Conservation (phyloP, 306 rosid species). For the Gleditsia sinensis region DNA sequence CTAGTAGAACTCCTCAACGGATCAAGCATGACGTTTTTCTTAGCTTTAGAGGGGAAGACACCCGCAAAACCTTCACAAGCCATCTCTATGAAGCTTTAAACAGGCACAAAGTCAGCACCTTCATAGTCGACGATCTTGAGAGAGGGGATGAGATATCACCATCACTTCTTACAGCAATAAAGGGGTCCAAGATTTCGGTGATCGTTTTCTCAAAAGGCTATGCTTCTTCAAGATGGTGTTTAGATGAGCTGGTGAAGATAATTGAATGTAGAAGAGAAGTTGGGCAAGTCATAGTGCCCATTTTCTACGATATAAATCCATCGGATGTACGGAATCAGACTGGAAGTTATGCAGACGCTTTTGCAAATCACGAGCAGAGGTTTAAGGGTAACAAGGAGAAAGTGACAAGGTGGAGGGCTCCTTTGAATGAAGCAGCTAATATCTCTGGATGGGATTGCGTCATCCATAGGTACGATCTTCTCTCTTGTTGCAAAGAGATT, state of each 20-base stretch:
- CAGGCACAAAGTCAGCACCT: background rate
- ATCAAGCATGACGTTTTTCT: background rate
- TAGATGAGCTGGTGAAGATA: background rate
- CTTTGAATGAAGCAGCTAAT: background rate
- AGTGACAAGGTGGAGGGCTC: background rate
- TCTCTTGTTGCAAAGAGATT: too few species aligned
- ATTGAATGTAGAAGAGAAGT: background rate
- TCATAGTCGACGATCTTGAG: background rate
- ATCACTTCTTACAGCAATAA: background rate
- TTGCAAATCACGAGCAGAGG: background rate
- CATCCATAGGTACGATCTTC: background rate
- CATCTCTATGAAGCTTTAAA: background rate
- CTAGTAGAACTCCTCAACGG: too few species aligned
- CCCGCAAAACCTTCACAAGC: background rate
- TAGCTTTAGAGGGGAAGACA: background rate
- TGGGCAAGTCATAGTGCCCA: background rate
- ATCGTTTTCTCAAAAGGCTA: background rate
- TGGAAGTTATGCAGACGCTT: background rate
- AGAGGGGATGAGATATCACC: background rate
- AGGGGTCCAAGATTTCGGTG: background rate
- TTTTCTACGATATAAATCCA: background rate
- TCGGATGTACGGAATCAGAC: background rate
- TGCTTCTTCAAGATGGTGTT: background rate
- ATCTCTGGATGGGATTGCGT: background rate
- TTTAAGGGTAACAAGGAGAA: background rate